Conservation (phyloP, 768 basidiomycete genomes). For the Auricularia sp. region DNA sequence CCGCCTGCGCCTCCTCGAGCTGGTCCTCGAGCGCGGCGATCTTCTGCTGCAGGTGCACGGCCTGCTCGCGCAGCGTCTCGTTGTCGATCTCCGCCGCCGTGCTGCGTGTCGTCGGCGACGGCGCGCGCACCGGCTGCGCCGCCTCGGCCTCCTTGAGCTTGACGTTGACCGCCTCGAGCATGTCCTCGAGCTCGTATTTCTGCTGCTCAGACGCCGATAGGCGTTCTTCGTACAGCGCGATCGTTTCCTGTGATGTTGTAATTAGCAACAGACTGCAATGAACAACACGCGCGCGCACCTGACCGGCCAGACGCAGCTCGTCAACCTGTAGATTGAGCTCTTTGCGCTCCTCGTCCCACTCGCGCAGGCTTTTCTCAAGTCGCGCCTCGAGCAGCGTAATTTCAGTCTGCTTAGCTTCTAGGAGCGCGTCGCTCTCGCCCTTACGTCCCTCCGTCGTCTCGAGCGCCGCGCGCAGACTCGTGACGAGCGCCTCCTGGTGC, state of each 20-base stretch:
- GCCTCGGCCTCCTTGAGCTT: conserved; percentile 28
- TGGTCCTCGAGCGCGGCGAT: conserved; percentile 67
- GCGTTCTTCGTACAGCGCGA: conserved; percentile 88
- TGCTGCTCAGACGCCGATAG: conserved; percentile 58
- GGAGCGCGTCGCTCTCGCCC: conserved; percentile 37
- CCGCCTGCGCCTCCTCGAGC: conserved; percentile 12
- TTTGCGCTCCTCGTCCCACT: conserved; percentile 46
- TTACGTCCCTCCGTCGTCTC: conserved; percentile 41
- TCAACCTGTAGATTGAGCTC: conserved; percentile 71
- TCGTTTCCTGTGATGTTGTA: conserved; percentile 60
- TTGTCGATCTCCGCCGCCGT: conserved; percentile 91
- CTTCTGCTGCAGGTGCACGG: conserved; percentile 77
- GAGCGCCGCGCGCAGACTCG: conserved; percentile 43
- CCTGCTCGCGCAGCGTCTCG: conserved; percentile 81
- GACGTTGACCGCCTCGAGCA: conserved; percentile 48
- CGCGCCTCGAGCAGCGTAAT: conserved; percentile 44
- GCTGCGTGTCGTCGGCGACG: conserved; percentile 21
- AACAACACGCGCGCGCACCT: conserved; percentile 34
- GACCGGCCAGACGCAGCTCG: conserved; percentile 78
- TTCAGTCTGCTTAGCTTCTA: conserved; percentile 52
- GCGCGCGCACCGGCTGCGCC: conserved; percentile 18
- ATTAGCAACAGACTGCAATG: conserved; percentile 7
- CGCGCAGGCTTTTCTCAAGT: conserved; percentile 29
- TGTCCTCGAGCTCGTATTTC: conserved; percentile 70
- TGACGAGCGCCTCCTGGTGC: conserved; percentile 33